Evolutionary conservation across 192 early-diverging fungal species (phyloP), one percentile per base, ranked within the genome.

Genomic region (Funneliformis geosporum): DNA sequence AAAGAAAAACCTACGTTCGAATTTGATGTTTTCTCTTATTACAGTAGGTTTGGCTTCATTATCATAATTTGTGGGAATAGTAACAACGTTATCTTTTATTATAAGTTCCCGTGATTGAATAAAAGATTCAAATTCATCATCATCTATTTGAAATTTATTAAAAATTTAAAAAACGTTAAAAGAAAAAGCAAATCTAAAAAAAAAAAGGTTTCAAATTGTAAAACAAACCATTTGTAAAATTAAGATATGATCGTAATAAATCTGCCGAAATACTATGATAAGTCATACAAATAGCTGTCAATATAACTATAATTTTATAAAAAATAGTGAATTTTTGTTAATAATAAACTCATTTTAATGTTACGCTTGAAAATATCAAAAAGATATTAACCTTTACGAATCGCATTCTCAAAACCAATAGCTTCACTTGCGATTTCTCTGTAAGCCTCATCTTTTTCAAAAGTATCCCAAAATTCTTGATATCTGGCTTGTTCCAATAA

Each of bases 11-110:
- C n/a, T 82, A 86, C 85, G 91, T 79, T 94, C 95, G 87, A 97
- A 97, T 82, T 92, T 92, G 83, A 98, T 91, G 82, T 87, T 93
- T 82, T 98, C 96, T 83, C 89, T 92, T 72, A 96, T 93, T 39
- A 97, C 91, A 7, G 90, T 91, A 11, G 93, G 90, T 89, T 94
- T 94, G 72, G 92, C 92, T 82, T 94, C 89, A 83, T 96, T 98
- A 82, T 94, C 93, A 80, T 88, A 89, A 83, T 93, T 93, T 38
- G 91, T 83, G 12, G 96, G 96, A 79, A 97, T 90, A 50, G 87
- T 79, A 8, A 95, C 90, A 25, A 94, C 80, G 27, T 87, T 86
- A 33, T 79, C 83, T 69, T 69, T 69, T n/a, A n/a, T 69, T 21
- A 12, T 39, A 69, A 69, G 67, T 33, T 16, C 21, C 40, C 39